phyloP scores from a whole-genome alignment of 352 stramenopile genomes.

The Phytophthora hybrid region DNA sequence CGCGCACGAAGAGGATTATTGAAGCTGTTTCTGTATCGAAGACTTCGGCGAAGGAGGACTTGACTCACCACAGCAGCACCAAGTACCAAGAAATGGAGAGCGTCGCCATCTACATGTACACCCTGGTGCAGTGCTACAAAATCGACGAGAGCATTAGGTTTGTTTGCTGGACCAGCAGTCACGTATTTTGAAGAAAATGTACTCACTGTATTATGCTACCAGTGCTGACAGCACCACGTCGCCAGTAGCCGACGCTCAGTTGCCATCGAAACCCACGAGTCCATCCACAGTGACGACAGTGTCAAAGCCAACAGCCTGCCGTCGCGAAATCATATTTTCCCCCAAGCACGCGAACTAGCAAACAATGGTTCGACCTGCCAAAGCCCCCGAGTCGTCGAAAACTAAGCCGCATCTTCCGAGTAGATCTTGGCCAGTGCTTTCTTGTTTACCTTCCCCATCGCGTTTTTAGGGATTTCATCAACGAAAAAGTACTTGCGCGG shows the following conservation, averaged over 20 bases:
- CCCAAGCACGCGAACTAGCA: slow-evolving; percentile 33
- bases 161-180: slow-evolving; percentile 17
- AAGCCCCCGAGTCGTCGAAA: slow-evolving; percentile 8
- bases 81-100: slow-evolving; percentile 47
- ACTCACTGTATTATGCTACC: slow-evolving; percentile 26
- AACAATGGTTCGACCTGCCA: background rate
- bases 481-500: slow-evolving; percentile 83
- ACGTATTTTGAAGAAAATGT: background rate
- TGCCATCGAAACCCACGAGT: slow-evolving; percentile 8
- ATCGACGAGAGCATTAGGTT: slow-evolving; percentile 46
- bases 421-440: slow-evolving; percentile 78
- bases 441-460: slow-evolving; percentile 96
- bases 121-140: slow-evolving; percentile 61
- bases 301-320: slow-evolving; percentile 21
- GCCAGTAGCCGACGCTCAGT: slow-evolving; percentile 4
- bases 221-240: slow-evolving; percentile 9
- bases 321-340: slow-evolving; percentile 38
- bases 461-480: slow-evolving; percentile 91
- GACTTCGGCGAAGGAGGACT: slow-evolving; percentile 3
- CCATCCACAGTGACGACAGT: background rate
- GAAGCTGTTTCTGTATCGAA: slow-evolving; percentile 29
- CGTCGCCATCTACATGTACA: slow-evolving; percentile 57
- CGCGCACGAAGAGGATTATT: slow-evolving; percentile 46
- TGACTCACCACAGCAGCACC: slow-evolving; percentile 11
- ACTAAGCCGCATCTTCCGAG: slow-evolving; percentile 27